These are phyloP conservation scores for Xerocomus spinulosus DNA, from an alignment of 768 basidiomycete genomes.

Conservation along the genomic window DNA sequence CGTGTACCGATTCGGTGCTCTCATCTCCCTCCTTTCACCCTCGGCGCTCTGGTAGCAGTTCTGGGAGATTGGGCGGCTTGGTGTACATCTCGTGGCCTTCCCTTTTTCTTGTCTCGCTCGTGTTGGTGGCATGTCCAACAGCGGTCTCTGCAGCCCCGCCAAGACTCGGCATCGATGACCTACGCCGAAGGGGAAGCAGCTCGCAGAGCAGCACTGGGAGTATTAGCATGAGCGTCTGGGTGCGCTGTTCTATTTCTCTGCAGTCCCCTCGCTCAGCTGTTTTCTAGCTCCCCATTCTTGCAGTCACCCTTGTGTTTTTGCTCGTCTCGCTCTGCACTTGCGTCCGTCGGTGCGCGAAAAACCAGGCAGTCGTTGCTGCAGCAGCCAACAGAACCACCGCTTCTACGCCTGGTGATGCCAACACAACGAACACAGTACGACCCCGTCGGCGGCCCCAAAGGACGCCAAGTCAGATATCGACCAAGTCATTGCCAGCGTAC, in stretches of 20 bases:
- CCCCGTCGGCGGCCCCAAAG: constrained; percentile 39
- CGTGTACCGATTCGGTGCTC: neutral
- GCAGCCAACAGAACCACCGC: neutral
- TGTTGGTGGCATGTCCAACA: constrained; percentile 1
- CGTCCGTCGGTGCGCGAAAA: constrained; percentile 14
- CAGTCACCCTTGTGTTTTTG: constrained; percentile 18
- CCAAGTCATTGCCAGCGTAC: constrained; percentile 70
- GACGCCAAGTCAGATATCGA: constrained; percentile 79
- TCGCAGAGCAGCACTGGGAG: neutral
- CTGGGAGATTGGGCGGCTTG: neutral
- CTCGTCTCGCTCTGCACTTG: constrained; percentile 21
- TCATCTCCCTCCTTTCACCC: constrained; percentile 1
- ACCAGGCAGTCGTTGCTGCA: neutral
- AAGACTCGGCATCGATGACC: neutral
- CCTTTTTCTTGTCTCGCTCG: neutral
- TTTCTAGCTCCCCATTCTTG: constrained; percentile 26
- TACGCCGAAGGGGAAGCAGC: neutral
- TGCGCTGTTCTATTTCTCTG: constrained; percentile 10
- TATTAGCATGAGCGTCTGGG: constrained; percentile 23
- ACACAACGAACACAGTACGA: neutral
- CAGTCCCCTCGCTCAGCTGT: neutral
- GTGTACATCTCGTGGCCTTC: constrained; percentile 1
- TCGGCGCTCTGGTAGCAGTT: constrained; percentile 9
- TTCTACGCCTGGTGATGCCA: constrained; percentile 10
- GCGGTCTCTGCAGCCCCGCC: constrained; percentile 10